These are phyloP conservation scores for Seminavis robusta DNA, from an alignment of 108 stramenopile genomes.

Conservation along the genomic window DNA sequence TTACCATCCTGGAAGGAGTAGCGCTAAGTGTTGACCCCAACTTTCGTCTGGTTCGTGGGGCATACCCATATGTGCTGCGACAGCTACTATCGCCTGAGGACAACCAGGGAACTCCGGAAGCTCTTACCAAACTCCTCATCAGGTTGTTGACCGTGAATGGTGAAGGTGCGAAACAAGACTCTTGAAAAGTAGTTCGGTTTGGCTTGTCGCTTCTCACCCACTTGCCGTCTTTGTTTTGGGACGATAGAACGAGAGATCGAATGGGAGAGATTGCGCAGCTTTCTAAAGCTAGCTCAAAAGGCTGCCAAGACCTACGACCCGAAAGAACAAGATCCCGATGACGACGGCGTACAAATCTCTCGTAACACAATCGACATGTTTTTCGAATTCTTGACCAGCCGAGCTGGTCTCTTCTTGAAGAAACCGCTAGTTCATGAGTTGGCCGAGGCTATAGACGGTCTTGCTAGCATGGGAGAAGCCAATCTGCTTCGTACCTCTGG, in stretches of 20 bases:
- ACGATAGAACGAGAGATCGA: conserved; percentile 41
- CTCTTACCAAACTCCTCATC: conserved; percentile 61
- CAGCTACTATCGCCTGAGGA: conserved; percentile 62
- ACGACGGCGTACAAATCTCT: conserved; percentile 49
- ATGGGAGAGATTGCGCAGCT: conserved; percentile 65
- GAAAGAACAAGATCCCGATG: conserved; percentile 36
- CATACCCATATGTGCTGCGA: conserved; percentile 90
- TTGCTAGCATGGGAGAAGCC: conserved; percentile 82
- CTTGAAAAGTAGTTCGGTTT: not conserved
- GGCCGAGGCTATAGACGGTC: conserved; percentile 80
- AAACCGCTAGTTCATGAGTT: conserved; percentile 82
- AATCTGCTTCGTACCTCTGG: conserved; percentile 52
- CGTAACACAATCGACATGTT: conserved; percentile 80
- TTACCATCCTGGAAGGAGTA: conserved; percentile 90
- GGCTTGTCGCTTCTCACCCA: not conserved
- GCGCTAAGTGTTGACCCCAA: conserved; percentile 85
- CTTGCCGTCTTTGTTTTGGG: not conserved
- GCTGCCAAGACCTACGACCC: conserved; percentile 69
- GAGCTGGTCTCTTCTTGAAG: conserved; percentile 79
- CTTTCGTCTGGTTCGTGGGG: conserved; percentile 87
- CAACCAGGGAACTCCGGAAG: conserved; percentile 49
- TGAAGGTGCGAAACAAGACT: conserved; percentile 42
- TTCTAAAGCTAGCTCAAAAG: conserved; percentile 73
- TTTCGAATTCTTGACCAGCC: conserved; percentile 72
- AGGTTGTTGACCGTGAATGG: conserved; percentile 72